Evolutionary conservation across 2,329 filamentous ascomycete species (phyloP).

Genomic region (Ceratocystis lukuohia): DNA sequence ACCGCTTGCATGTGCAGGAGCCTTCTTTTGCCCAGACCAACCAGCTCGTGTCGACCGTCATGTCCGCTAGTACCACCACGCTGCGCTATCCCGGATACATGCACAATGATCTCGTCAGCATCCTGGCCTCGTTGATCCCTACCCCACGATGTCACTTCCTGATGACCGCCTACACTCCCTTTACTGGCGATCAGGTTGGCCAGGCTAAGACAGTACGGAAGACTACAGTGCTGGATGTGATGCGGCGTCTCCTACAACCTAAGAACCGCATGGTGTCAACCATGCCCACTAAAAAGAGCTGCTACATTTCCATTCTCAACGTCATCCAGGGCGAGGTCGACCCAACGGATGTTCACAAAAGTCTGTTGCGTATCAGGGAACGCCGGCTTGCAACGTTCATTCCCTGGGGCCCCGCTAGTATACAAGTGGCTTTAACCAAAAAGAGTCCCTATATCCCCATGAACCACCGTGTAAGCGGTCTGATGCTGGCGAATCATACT

Average conservation of each 20-base stretch:
- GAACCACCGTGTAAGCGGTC: conserved; percentile 82
- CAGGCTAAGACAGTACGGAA: conserved; percentile 96
- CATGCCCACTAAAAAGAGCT: conserved; percentile 88
- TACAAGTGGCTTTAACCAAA: conserved; percentile 92
- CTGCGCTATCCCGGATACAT: conserved; percentile 96
- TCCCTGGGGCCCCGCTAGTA: conserved; percentile 94
- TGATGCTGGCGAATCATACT: conserved; percentile 97
- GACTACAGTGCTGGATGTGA: conserved; percentile 94
- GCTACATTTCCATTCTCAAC: conserved; percentile 97
- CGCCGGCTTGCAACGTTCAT: conserved; percentile 90
- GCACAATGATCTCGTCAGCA: conserved; percentile 98
- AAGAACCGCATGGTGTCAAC: conserved; percentile 99
- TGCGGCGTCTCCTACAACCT: conserved; percentile 85
- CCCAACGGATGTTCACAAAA: conserved; percentile 97
- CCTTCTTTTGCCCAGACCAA: conserved; percentile 97
- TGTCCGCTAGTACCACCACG: conserved; percentile 95
- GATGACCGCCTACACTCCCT: conserved; percentile 96
- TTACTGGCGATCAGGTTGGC: conserved; percentile 90
- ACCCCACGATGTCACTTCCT: conserved; percentile 96
- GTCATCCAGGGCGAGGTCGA: conserved; percentile 98
- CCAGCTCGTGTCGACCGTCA: conserved; percentile 90
- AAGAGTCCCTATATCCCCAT: conserved; percentile 92
- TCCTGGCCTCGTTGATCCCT: conserved; percentile 87
- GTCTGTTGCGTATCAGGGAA: conserved; percentile 86
- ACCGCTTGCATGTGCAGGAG: conserved; percentile 85